phyloP scores from a whole-genome alignment of 805 yeast genomes.

The Ogataea wickerhamii region DNA sequence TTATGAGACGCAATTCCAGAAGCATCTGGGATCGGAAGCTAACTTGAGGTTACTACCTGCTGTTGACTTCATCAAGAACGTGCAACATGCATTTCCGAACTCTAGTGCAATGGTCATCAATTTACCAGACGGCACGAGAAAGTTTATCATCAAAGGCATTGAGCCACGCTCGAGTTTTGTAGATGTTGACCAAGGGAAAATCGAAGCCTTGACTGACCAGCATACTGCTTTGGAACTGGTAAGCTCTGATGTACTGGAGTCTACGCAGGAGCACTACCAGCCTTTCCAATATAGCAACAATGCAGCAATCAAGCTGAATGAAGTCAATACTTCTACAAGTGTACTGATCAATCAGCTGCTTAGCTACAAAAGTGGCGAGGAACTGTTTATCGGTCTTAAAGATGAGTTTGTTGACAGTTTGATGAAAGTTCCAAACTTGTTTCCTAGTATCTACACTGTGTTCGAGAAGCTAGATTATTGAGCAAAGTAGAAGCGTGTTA shows the following conservation, averaged over 20 bases:
- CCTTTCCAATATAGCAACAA: conserved; percentile 32
- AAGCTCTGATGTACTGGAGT: conserved; percentile 16
- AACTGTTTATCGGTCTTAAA: conserved; percentile 31
- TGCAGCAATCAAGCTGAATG: conserved; percentile 34
- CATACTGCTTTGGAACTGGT: conserved; percentile 5
- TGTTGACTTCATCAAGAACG: conserved; percentile 94
- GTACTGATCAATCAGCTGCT: conserved; percentile 35
- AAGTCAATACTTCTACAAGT: conserved; percentile 38
- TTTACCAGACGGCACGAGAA: conserved; percentile 59
- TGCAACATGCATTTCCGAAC: conserved; percentile 79
- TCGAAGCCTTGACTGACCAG: conserved; percentile 34
- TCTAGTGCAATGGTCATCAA: conserved; percentile 92
- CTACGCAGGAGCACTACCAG: conserved; percentile 29
- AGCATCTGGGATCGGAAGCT: conserved; percentile 43
- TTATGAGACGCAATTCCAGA: conserved; percentile 82
- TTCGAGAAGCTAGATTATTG: conserved; percentile 23
- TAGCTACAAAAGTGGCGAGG: conserved; percentile 30
- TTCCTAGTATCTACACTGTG: conserved; percentile 25
- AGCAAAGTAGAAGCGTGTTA: neutral
- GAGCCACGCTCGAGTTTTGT: conserved; percentile 74
- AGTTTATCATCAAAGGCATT: conserved; percentile 90
- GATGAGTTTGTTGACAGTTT: conserved; percentile 31
- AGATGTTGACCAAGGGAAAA: conserved; percentile 42
- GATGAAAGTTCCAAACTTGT: conserved; percentile 34
- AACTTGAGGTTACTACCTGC: conserved; percentile 74